Evolutionary conservation across 2,329 filamentous ascomycete species (phyloP), one percentile per base, ranked within the genome.

Genomic region (Metarhizium rileyi): DNA sequence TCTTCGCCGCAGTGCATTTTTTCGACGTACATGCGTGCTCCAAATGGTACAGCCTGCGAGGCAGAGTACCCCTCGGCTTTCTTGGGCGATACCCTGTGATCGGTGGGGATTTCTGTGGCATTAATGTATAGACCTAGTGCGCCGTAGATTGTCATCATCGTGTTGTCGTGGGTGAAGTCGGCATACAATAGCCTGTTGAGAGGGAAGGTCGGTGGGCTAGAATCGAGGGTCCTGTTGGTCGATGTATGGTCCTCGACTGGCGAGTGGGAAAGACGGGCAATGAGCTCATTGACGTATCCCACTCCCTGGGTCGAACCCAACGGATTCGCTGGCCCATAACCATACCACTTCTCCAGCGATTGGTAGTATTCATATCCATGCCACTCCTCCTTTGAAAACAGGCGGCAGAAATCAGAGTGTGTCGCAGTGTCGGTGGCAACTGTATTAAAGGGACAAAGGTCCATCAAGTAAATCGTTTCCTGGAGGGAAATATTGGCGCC

Each of bases 91-190:
- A 75, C 63, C 25, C 80, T 65, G 6, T 70, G 71, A 3, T 70
- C 70, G 23, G 73, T 75, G 2, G 76, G 73, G 23, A 85, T 68
- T 10, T 75, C 70, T 14, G 63, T 59, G 0, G 81, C 87, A 41
- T 66, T 68, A 56, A 90, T 86, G 68, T 89, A 95, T 25, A 95
- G 69, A 0, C 89, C 87, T 55, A 96, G 62, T 0, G 89, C 88
- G 5, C 81, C 81, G 61, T 86, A 86, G 6, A 94, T 80, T 7
- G 78, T 77, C 27, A 79, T 80, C 81, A 96, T 89, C 61, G 86
- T 83, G 64, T 94, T 95, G 67, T 96, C 90, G 66, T 96, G 90
- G 54, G 83, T 87, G 62, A 96, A 95, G 66, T 96, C 90, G 0
- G 88, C 90, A 61, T 94, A 96, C 1, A 95, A 68, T 10, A 69